phyloP scores from a whole-genome alignment of 2,329 filamentous ascomycete species.

The Alternaria alternata region DNA sequence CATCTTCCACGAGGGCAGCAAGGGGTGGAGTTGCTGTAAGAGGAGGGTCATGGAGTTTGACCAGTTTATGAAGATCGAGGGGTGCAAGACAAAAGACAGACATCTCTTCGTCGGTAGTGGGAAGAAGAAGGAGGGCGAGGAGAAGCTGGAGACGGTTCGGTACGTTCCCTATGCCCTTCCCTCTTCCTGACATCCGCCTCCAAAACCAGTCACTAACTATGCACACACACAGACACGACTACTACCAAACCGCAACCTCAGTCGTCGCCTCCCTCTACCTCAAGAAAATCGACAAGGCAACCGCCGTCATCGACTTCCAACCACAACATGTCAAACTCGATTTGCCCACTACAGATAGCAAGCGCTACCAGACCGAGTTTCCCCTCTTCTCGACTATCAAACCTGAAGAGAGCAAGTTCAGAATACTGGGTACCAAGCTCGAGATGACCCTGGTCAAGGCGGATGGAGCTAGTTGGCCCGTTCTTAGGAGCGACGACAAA shows the following conservation, averaged over 20 bases:
- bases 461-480: conserved; percentile 83
- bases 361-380: conserved; percentile 78
- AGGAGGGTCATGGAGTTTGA: conserved; percentile 94
- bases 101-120: conserved; percentile 88
- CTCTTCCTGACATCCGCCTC: not conserved
- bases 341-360: conserved; percentile 84
- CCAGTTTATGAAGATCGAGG: conserved; percentile 94
- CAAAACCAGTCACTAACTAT: conserved; percentile 13
- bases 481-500: conserved; percentile 79
- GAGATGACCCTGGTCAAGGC: conserved; percentile 79
- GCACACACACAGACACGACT: conserved; percentile 71
- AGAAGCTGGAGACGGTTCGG: conserved; percentile 80
- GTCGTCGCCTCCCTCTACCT: conserved; percentile 94
- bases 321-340: conserved; percentile 74
- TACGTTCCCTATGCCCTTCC: conserved; percentile 46
- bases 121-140: conserved; percentile 76
- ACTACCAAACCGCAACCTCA: conserved; percentile 86
- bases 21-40: conserved; percentile 98
- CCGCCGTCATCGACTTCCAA: conserved; percentile 75
- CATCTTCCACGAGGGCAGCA: conserved; percentile 97
- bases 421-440: conserved; percentile 87
- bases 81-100: conserved; percentile 80
- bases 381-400: conserved; percentile 82
- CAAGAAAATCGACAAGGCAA: conserved; percentile 92
- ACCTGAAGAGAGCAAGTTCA: conserved; percentile 75